Evolutionary conservation across 1,139 yeast genomes (phyloP).

Genomic region (Taiozyma sp.): DNA sequence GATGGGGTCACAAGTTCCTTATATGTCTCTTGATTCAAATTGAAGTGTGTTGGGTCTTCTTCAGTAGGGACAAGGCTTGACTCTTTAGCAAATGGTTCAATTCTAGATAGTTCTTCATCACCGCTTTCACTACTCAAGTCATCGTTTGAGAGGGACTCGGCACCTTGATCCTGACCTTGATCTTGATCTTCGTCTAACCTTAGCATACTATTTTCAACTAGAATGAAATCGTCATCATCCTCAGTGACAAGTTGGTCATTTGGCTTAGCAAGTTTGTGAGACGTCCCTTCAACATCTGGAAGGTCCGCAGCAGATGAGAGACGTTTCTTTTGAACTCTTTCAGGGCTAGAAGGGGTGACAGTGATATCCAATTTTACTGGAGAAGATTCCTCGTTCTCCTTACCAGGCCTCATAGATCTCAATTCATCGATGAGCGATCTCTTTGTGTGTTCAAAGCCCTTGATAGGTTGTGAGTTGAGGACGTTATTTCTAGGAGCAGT

Average conservation of each 20-base stretch:
- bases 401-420: slow-evolving; percentile 10
- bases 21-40: background rate
- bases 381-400: slow-evolving; percentile 12
- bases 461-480: slow-evolving; percentile 22
- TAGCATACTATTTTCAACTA: background rate
- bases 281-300: slow-evolving; percentile 4
- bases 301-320: slow-evolving; percentile 13
- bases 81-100: slow-evolving; percentile 14
- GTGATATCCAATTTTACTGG: slow-evolving; percentile 4
- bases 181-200: background rate
- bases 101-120: slow-evolving; percentile 22
- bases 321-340: slow-evolving; percentile 10
- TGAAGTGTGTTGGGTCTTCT: slow-evolving; percentile 3
- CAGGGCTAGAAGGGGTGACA: slow-evolving; percentile 9
- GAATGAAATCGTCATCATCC: background rate
- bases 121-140: slow-evolving; percentile 4
- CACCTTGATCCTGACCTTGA: background rate
- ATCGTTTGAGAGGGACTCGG: background rate
- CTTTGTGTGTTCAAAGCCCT: slow-evolving; percentile 14
- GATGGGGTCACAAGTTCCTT: slow-evolving; percentile 32
- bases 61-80: slow-evolving; percentile 7
- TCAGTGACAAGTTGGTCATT: slow-evolving; percentile 6
- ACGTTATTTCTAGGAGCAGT: slow-evolving; percentile 35
- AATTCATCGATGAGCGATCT: slow-evolving; percentile 19
- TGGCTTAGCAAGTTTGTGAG: slow-evolving; percentile 7